Conservation (phyloP, 169 alveolate species). For the Miamiensis avidus region DNA sequence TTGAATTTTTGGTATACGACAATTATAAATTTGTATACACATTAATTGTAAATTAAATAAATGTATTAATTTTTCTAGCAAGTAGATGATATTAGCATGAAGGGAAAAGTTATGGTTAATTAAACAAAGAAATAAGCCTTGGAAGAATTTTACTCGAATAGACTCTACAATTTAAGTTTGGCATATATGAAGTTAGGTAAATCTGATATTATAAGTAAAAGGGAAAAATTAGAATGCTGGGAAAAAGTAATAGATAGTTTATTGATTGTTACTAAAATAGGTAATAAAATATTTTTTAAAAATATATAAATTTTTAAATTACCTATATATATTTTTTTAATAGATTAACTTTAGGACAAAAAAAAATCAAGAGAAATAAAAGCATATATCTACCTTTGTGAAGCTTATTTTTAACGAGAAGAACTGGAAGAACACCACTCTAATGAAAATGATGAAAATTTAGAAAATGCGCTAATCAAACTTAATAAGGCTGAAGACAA, state of each 20-base stretch:
- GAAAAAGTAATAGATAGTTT: neutral
- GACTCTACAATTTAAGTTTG: neutral
- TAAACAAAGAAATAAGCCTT: too few relatives aligned
- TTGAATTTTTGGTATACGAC: neutral
- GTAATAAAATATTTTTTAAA: neutral
- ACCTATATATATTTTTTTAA: neutral
- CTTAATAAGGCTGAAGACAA: neutral
- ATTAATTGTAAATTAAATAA: too few relatives aligned
- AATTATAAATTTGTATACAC: too few relatives aligned
- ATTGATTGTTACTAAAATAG: neutral
- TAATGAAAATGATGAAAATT: neutral
- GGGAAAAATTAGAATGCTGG: neutral
- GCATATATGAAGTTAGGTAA: neutral
- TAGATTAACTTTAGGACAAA: neutral
- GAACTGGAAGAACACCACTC: neutral
- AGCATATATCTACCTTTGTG: neutral
- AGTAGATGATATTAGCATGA: neutral
- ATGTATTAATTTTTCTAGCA: neutral
- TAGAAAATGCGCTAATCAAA: neutral
- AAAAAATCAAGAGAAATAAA: neutral
- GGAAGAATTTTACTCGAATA: neutral
- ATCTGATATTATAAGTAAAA: neutral
- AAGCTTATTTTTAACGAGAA: neutral
- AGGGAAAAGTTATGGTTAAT: neutral
- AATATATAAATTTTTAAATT: too few relatives aligned